Percentiles rank a stretch among this genome's conserved stretches.
Evolutionary conservation across 768 basidiomycete genomes (phyloP).

Genomic region (Piloderma croceum): DNA sequence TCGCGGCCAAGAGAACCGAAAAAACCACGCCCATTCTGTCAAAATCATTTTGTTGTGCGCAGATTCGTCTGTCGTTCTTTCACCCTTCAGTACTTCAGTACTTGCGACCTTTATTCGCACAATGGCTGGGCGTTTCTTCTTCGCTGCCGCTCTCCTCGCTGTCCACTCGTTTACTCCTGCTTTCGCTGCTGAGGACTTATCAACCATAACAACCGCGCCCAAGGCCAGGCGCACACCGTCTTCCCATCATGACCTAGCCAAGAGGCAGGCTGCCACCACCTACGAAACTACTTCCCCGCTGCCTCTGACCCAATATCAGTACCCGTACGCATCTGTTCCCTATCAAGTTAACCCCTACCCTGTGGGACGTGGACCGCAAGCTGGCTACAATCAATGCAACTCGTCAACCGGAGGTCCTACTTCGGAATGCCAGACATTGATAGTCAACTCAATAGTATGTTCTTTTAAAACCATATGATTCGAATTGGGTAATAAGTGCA

Average conservation of each 20-base stretch:
- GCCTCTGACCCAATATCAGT: background rate
- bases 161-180: slow-evolving; percentile 1
- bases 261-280: background rate
- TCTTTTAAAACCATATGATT: slow-evolving; percentile 1
- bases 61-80: no score
- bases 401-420: slow-evolving; percentile 49
- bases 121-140: background rate
- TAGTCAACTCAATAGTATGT: slow-evolving; percentile 50
- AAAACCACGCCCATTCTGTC: no score
- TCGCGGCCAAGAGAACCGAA: no score
- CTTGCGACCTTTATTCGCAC: no score
- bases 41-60: no score
- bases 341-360: slow-evolving; percentile 42
- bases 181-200: background rate
- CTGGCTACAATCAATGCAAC: slow-evolving; percentile 59
- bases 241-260: background rate
- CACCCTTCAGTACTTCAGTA: no score
- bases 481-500: background rate
- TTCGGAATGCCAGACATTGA: slow-evolving; percentile 53
- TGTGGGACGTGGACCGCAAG: slow-evolving; percentile 47
- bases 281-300: background rate
- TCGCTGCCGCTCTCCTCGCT: slow-evolving; percentile 1
- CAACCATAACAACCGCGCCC: background rate
- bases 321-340: slow-evolving; percentile 21
- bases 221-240: background rate